phyloP scores from a whole-genome alignment of 768 basidiomycete species.

The Crucibulum laeve region DNA sequence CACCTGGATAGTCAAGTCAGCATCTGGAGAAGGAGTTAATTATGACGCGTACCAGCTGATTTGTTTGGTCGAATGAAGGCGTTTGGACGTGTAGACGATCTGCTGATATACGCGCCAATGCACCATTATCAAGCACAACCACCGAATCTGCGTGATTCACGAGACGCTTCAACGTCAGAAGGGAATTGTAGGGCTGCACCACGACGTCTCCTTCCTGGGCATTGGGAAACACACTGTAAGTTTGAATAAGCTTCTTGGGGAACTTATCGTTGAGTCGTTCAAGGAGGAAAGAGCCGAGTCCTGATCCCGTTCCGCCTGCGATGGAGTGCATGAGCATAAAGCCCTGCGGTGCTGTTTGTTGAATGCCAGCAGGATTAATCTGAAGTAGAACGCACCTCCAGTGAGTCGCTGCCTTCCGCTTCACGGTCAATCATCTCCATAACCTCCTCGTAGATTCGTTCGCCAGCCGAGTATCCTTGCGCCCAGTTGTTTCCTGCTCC shows the following conservation, averaged over 20 bases:
- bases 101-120: constrained; percentile 86
- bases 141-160: constrained; percentile 97
- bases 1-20: constrained; percentile 45
- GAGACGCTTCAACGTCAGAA: constrained; percentile 88
- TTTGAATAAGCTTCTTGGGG: constrained; percentile 98
- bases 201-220: constrained; percentile 93
- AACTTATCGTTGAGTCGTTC: constrained; percentile 97
- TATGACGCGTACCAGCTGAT: constrained; percentile 66
- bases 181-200: constrained; percentile 96
- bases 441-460: constrained; percentile 89
- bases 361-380: neutral
- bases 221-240: constrained; percentile 98
- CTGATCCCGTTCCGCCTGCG: constrained; percentile 97
- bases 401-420: constrained; percentile 94
- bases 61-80: constrained; percentile 87
- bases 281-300: constrained; percentile 95
- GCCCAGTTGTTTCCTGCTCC: constrained; percentile 99
- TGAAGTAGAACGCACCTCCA: constrained; percentile 61
- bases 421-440: constrained; percentile 99
- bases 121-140: constrained; percentile 95
- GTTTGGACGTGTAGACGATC: constrained; percentile 88
- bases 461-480: constrained; percentile 87
- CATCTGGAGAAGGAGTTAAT: neutral
- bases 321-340: constrained; percentile 99
- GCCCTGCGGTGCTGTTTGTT: constrained; percentile 49